Conservation (phyloP, 1,284 basidiomycete genomes). For the Cutaneotrichosporon daszewskae region DNA sequence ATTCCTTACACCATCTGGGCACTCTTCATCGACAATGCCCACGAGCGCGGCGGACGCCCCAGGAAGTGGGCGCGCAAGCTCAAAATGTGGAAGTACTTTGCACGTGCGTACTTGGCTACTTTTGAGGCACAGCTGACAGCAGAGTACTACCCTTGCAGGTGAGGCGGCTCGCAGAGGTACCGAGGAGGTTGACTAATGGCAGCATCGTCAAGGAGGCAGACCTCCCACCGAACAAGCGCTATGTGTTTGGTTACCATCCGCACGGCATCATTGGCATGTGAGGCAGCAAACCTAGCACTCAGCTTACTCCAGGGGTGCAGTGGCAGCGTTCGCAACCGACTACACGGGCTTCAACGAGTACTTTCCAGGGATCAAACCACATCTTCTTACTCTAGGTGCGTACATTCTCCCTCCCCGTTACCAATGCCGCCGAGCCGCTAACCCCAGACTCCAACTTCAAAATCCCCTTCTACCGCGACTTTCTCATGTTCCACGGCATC, state of each 20-base stretch:
- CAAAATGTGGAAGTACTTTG: constrained; percentile 61
- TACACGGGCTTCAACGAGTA: constrained; percentile 81
- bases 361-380: constrained; percentile 88
- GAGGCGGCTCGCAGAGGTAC: background rate
- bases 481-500: constrained; percentile 79
- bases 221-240: constrained; percentile 80
- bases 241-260: constrained; percentile 97
- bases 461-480: constrained; percentile 88
- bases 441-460: constrained; percentile 70
- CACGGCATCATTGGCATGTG: constrained; percentile 91
- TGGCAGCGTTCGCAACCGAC: constrained; percentile 91
- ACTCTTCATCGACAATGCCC: constrained; percentile 64
- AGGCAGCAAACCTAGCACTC: background rate
- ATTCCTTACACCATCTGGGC: constrained; percentile 80
- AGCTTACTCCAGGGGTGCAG: constrained; percentile 49
- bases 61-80: constrained; percentile 69
- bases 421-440: background rate
- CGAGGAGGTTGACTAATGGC: background rate
- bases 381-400: constrained; percentile 74
- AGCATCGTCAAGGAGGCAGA: constrained; percentile 52
- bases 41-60: constrained; percentile 69
- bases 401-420: background rate
- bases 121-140: constrained; percentile 31
- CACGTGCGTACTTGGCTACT: constrained; percentile 21
- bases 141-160: constrained; percentile 5